Percentiles rank a stretch among this genome's conserved stretches.
Conservation (phyloP, 306 rosid species). For the Echinosophora koreensis region DNA sequence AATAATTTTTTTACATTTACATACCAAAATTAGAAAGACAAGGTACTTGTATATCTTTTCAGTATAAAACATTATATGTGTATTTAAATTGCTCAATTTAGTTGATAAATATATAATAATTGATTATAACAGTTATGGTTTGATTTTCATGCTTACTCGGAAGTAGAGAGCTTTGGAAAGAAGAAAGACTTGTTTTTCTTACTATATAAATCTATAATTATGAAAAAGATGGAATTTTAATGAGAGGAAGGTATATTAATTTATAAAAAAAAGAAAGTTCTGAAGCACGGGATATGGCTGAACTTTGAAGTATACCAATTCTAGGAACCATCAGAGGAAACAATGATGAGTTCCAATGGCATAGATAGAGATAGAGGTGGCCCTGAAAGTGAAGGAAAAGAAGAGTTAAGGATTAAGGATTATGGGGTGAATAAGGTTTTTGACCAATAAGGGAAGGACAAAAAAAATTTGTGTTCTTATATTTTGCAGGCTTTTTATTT, state of each 20-base stretch:
- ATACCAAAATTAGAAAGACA: neutral
- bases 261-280: constrained; percentile 27
- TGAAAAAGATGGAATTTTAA: neutral
- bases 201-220: neutral
- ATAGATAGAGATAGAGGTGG: constrained; percentile 9
- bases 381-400: constrained; percentile 1
- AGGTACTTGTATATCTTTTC: neutral
- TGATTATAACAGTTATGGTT: neutral
- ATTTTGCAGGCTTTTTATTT: constrained; percentile 51
- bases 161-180: neutral
- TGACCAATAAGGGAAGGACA: constrained; percentile 44
- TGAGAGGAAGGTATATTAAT: neutral
- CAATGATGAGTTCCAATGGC: constrained; percentile 48
- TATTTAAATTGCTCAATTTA: neutral
- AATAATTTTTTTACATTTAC: neutral
- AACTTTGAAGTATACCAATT: constrained; percentile 47
- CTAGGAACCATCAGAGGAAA: constrained; percentile 48
- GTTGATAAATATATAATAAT: neutral
- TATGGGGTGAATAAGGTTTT: constrained; percentile 26
- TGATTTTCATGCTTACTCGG: neutral
- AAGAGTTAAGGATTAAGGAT: constrained; percentile 4
- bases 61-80: neutral
- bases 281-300: constrained; percentile 47
- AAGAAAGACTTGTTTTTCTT: neutral
- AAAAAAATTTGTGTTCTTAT: constrained; percentile 19